A percentile compares a stretch with the other conserved stretches of the same genome.
These are phyloP conservation scores for Ogataea wickerhamii DNA, from an alignment of 805 yeast genomes.

Conservation along the genomic window DNA sequence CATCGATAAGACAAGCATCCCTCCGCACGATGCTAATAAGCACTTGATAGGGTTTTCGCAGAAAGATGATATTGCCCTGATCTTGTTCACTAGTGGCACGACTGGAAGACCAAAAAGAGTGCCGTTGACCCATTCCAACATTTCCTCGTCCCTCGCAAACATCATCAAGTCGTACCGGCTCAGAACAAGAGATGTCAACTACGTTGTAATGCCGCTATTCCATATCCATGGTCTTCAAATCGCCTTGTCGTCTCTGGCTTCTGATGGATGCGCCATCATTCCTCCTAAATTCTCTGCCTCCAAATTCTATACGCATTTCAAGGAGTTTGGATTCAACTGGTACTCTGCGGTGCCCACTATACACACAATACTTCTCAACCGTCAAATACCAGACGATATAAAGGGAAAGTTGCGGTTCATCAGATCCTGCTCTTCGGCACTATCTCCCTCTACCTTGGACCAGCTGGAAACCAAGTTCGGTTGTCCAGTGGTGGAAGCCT, in stretches of 20 bases:
- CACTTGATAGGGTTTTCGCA: conserved; percentile 14
- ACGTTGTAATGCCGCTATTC: conserved; percentile 72
- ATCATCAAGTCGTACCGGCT: conserved; percentile 56
- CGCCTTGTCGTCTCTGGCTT: conserved; percentile 53
- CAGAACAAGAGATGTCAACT: conserved; percentile 47
- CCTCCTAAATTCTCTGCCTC: conserved; percentile 62
- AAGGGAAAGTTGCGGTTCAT: conserved; percentile 52
- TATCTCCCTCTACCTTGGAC: conserved; percentile 62
- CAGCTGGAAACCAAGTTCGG: conserved; percentile 53
- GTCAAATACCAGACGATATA: conserved; percentile 51
- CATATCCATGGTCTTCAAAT: conserved; percentile 78
- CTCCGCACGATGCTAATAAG: conserved; percentile 9
- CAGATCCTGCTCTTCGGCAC: conserved; percentile 68
- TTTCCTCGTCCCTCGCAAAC: conserved; percentile 56
- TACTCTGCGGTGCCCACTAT: conserved; percentile 78
- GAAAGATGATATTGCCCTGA: conserved; percentile 53
- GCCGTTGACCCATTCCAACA: conserved; percentile 62
- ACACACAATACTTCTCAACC: conserved; percentile 59
- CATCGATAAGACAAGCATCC: conserved; percentile 14
- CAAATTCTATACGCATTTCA: conserved; percentile 58
- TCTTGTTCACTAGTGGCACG: conserved; percentile 72
- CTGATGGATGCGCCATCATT: conserved; percentile 59
- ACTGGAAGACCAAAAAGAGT: conserved; percentile 77
- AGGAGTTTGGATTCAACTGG: conserved; percentile 54
- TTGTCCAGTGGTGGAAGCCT: conserved; percentile 73